A percentile compares a stretch with the other conserved stretches of the same genome.
Conservation (phyloP, 495 filamentous ascomycete genomes). For the Aspergillus baeticus region DNA sequence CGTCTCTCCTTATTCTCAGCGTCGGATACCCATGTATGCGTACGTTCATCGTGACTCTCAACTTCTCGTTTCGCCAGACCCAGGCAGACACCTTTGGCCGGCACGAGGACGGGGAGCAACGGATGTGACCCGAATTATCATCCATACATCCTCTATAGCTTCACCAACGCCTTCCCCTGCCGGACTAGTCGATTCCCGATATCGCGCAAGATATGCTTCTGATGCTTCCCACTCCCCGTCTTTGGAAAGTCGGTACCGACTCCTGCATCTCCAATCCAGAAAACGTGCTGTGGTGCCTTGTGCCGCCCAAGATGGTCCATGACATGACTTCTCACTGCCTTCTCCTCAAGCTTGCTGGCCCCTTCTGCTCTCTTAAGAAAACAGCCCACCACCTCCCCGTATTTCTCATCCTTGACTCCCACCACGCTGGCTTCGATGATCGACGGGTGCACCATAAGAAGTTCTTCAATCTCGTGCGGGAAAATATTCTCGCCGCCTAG, state of each 20-base stretch:
- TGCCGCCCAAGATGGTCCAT: constrained; percentile 59
- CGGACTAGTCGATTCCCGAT: constrained; percentile 51
- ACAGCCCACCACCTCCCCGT: constrained; percentile 65
- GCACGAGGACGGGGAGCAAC: too few relatives aligned
- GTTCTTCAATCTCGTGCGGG: constrained; percentile 68
- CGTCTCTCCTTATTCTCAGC: too few relatives aligned
- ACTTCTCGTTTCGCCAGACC: too few relatives aligned
- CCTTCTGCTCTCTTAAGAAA: constrained; percentile 47
- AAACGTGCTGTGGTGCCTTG: constrained; percentile 64
- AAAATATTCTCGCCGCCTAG: constrained; percentile 75
- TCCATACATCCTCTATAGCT: too few relatives aligned
- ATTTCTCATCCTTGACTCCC: constrained; percentile 58
- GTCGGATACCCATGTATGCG: too few relatives aligned
- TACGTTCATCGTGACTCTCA: too few relatives aligned
- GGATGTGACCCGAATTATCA: too few relatives aligned
- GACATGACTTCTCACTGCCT: constrained; percentile 58
- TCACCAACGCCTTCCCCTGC: too few relatives aligned
- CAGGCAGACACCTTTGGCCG: too few relatives aligned
- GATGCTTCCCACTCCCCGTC: constrained; percentile 70
- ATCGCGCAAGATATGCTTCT: constrained; percentile 63
- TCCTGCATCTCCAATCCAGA: constrained; percentile 62
- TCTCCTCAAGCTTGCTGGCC: constrained; percentile 33
- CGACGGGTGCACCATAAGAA: constrained; percentile 56
- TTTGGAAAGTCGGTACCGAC: constrained; percentile 53
- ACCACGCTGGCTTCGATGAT: constrained; percentile 59